phyloP scores from a whole-genome alignment of 352 stramenopile genomes.

The Plasmopara viticola region DNA sequence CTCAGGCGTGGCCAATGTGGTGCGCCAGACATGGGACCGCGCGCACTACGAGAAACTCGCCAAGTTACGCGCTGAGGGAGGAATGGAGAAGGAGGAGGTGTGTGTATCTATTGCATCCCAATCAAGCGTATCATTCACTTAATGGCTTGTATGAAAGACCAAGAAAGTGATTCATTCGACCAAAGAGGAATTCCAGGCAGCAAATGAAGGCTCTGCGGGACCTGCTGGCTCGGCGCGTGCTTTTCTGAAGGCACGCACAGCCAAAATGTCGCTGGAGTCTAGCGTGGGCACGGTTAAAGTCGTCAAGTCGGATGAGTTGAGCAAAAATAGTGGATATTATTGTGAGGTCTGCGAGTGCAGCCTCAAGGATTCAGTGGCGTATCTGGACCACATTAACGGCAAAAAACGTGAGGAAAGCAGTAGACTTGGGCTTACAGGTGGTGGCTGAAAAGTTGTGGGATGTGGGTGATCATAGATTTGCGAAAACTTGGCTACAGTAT shows the following conservation, averaged over 20 bases:
- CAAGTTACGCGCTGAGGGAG: slow-evolving; percentile 61
- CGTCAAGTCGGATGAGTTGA: slow-evolving; percentile 79
- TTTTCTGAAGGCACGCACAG: slow-evolving; percentile 68
- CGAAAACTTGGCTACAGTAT: slow-evolving; percentile 88
- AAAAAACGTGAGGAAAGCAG: slow-evolving; percentile 78
- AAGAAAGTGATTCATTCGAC: slow-evolving; percentile 67
- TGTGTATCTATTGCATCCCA: neutral
- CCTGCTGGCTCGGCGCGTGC: slow-evolving; percentile 58
- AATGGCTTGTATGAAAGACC: slow-evolving; percentile 12
- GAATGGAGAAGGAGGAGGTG: slow-evolving; percentile 51
- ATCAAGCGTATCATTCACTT: neutral
- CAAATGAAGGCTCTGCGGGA: slow-evolving; percentile 53
- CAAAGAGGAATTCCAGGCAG: slow-evolving; percentile 74
- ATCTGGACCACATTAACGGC: slow-evolving; percentile 93
- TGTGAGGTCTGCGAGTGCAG: slow-evolving; percentile 90
- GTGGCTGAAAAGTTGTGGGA: neutral
- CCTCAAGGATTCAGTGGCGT: slow-evolving; percentile 91
- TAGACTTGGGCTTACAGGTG: neutral
- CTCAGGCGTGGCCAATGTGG: slow-evolving; percentile 76
- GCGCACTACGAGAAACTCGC: slow-evolving; percentile 75
- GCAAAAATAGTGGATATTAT: slow-evolving; percentile 82
- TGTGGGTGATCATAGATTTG: slow-evolving; percentile 47
- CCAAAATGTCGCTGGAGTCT: slow-evolving; percentile 77
- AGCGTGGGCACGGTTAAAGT: slow-evolving; percentile 83
- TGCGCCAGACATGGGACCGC: slow-evolving; percentile 77